A percentile compares a stretch with the other conserved stretches of the same genome.
Evolutionary conservation across 75 land plant genomes (phyloP).

Genomic region (Sequoia sempervirens): DNA sequence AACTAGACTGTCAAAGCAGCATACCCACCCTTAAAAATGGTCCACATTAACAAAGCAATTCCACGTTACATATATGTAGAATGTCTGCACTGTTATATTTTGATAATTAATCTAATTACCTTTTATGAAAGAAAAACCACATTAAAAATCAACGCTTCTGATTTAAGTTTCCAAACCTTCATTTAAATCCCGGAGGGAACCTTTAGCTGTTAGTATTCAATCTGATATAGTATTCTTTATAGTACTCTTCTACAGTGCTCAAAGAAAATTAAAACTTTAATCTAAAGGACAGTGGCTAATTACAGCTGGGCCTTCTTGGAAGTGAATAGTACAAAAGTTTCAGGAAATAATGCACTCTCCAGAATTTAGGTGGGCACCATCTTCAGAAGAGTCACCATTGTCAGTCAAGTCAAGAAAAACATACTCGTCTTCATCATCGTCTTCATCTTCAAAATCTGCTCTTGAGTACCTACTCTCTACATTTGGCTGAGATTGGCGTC

Average conservation of each 20-base stretch:
- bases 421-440: slow-evolving; percentile 40
- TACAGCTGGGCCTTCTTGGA: neutral
- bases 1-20: neutral
- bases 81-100: neutral
- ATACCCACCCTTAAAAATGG: neutral
- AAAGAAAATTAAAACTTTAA: neutral
- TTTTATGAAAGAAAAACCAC: neutral
- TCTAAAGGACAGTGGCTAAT: neutral
- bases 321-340: slow-evolving; percentile 21
- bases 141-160: neutral
- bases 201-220: neutral
- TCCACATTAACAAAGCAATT: neutral
- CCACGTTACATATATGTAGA: neutral
- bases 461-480: slow-evolving; percentile 27
- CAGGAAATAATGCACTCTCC: slow-evolving; percentile 51
- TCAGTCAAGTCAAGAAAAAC: slow-evolving; percentile 12
- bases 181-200: neutral
- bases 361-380: slow-evolving; percentile 15
- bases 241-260: neutral
- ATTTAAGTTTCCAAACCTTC: neutral
- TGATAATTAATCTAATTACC: neutral
- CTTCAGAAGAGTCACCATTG: slow-evolving; percentile 32
- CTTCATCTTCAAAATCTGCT: slow-evolving; percentile 26
- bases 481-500: slow-evolving; percentile 34
- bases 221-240: neutral